Base-by-base conservation (phyloP, 345 rosid species). In the Hypericum perforatum region DNA sequence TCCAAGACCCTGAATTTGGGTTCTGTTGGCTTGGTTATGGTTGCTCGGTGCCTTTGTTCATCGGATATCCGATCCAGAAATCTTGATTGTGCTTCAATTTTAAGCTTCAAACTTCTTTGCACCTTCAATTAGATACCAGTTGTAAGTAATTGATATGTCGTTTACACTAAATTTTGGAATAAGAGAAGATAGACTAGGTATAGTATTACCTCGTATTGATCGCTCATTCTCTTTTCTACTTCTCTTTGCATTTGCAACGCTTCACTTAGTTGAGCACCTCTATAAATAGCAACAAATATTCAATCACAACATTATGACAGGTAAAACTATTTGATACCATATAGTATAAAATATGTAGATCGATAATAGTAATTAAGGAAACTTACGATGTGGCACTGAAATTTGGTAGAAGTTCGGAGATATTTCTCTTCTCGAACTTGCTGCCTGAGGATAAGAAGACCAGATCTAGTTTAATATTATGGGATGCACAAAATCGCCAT, bases 351-450 rank as follows among this genome's bases (percentile, higher is more conserved):
- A 41, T 38, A 15, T 5, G 12, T 13, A 32, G 11, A 13, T 3
- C 2, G 5, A 59, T 37, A 14, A 40, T 38, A 1, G 32, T 22
- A 22, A 22, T 22, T 22, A 22, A 22, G 32, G 32, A 22, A 43
- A 52, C 81, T 65, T 45, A 79, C 83, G 68, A 73, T 41, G 66
- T 73, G 57, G 78, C 43, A 52, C 74, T 62, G 61, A 84, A 84
- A 57, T 84, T 74, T 13, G 91, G 91, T 40, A 76, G 64, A 46
- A 74, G 51, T 56, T 80, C 86, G 40, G 82, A 69, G 49, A 76
- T 67, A 49, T 61, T 73, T 55, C 78, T 69, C 65, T 72, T 78
- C 51, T 78, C 79, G 46, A 58, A 65, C 66, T 72, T 84, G 56
- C 78, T 56, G 53, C 71, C 86, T 84, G 65, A 39, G 16, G 39